Base-by-base conservation (phyloP, 2,329 filamentous ascomycete genomes). In the Periconia macrospinosa region DNA sequence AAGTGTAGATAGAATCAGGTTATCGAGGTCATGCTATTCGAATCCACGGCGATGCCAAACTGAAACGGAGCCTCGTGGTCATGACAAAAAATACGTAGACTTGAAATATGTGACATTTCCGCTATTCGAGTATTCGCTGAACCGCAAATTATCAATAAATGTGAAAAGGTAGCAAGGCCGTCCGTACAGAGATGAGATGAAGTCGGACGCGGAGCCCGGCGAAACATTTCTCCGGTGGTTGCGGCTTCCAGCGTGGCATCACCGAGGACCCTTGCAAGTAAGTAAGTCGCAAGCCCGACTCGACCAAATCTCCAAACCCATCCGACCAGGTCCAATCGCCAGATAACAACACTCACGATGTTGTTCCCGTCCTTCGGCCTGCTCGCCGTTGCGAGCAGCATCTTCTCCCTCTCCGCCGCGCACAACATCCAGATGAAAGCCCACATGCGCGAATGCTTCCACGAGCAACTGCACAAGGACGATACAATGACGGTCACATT, bases 401-500 rank as follows among this genome's bases (percentile, higher is more conserved):
- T 90, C 72, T 80, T 86, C 66, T 83, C 85, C 66, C 82, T 87
- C 62, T 82, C 84, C 57, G 75, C 85, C 62, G 91, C 91, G 66
- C 94, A 99, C 85, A 97, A 95, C 81, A 97, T 99, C 77, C 91
- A 94, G 75, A 87, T 99, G 70, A 88, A 88, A 59, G 89, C 92
- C 66, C 92, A 99, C 78, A 90, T 91, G 71, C 86, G 92, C 78
- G 94, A 99, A 81, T 99, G 94, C 82, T 99, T 97, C 83, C 90
- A 96, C 81, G 94, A 99, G 80, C 78, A 82, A 66, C 86, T 99
- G 55, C 93, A 96, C 81, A 86, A 84, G 74, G 94, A 96, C 76
- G 94, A 99, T 81, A 90, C 89, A 77, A 99, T 99, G 94, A 97
- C 92, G 9, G 92, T 99, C 55, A 96, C 92, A 30, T 99, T 95